Evolutionary conservation across 2,329 filamentous ascomycete genomes (phyloP).

Genomic region (Pseudogymnoascus sp.): DNA sequence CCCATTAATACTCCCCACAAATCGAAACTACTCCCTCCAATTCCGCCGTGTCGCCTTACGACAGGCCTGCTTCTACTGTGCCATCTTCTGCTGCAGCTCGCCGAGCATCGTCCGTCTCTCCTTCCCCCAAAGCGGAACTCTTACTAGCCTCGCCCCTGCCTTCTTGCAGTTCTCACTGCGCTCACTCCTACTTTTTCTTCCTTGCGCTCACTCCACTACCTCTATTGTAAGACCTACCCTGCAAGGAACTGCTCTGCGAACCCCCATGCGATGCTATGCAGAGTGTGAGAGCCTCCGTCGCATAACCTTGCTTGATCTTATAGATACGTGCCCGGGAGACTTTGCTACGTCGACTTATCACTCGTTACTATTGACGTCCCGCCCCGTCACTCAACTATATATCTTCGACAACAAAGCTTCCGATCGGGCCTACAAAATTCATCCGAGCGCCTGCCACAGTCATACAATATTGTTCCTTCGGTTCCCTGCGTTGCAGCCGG

Average conservation of each 20-base stretch:
- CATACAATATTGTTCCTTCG: conserved; percentile 4
- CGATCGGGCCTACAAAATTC: not conserved
- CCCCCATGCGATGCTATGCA: not conserved
- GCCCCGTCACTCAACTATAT: conserved; percentile 1
- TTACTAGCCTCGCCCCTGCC: not conserved
- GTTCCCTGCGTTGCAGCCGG: not conserved
- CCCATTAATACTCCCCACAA: not conserved
- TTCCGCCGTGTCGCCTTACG: not conserved
- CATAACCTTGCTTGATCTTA: conserved; percentile 2
- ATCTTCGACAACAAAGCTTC: conserved; percentile 5
- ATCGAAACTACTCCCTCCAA: not conserved
- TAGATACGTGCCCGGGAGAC: not conserved
- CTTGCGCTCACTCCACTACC: not conserved
- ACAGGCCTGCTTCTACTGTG: not conserved
- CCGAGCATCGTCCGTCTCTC: not conserved
- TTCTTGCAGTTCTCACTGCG: not conserved
- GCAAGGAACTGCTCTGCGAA: not conserved
- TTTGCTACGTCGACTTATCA: not conserved
- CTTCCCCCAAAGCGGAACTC: not conserved
- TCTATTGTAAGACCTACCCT: not conserved
- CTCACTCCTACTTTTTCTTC: not conserved
- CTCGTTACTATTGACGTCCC: not conserved
- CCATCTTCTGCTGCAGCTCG: conserved; percentile 3
- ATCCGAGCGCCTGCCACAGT: not conserved
- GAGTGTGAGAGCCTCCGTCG: not conserved